Evolutionary conservation across 1,284 basidiomycete species (phyloP), one percentile per base, ranked within the genome.

Genomic region (Microbotryum violaceum): DNA sequence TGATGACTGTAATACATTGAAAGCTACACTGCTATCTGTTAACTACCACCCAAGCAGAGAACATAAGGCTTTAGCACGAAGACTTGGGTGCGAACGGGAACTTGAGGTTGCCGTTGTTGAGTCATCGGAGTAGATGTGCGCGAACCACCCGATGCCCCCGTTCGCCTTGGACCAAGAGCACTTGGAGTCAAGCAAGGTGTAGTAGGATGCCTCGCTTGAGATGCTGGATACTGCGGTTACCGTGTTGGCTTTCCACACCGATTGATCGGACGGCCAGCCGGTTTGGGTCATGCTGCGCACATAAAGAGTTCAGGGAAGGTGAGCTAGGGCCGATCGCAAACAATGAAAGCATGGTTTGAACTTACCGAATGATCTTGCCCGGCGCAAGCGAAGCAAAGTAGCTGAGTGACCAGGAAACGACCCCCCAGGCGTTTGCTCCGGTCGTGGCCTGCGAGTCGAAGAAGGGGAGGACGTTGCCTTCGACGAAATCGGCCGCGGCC

Each of bases 391-490:
- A 16, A 8, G 52, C 23, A 54, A 87, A 87, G 80, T 82, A 88
- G 57, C 84, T 72, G 61, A 86, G 72, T 68, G 86, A 84, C 2
- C 71, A 71, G 55, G 78, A 57, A 1, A 87, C 81, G n/a, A 84
- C 76, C 1, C 83, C 81, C 83, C 85, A 86, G 0, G 86, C 77
- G 12, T 82, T 68, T 61, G 79, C 77, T 82, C 84, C 83, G n/a
- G 78, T 83, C 1, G 82, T 82, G 33, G 84, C 85, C 45, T 78
- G 56, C 56, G 77, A 72, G 16, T 80, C 79, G 72, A 89, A 89
- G 77, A 87, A 89, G 6, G 87, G 86, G 47, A 88, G 75, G 77
- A 86, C 85, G 71, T 89, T 65, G 1, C 81, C 81, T 65, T 86
- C 83, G 62, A 89, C 81, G 46, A 80, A 78, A 71, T 88, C 85